Evolutionary conservation across 768 basidiomycete genomes (phyloP).

Genomic region (Trametes cinnabarina): DNA sequence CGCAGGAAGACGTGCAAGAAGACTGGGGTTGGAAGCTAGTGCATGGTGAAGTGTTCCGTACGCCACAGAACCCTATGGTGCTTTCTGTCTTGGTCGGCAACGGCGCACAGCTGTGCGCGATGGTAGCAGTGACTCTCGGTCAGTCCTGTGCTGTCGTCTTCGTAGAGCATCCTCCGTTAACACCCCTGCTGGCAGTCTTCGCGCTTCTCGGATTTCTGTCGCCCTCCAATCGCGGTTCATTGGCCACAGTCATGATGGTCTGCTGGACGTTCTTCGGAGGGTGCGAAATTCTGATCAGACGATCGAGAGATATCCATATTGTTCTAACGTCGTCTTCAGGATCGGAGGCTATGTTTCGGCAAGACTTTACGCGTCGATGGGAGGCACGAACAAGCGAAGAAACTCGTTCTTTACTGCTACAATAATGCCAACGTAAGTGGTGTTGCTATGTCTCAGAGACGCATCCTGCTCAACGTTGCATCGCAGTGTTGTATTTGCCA

Average conservation of each 20-base stretch:
- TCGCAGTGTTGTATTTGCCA: conserved; percentile 70
- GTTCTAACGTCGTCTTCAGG: conserved; percentile 28
- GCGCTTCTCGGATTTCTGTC: conserved; percentile 91
- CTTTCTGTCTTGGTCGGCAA: conserved; percentile 90
- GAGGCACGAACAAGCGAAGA: conserved; percentile 73
- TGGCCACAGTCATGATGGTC: conserved; percentile 92
- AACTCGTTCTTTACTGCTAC: conserved; percentile 89
- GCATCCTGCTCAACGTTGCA: background rate
- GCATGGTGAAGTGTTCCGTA: conserved; percentile 93
- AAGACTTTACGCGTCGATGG: conserved; percentile 75
- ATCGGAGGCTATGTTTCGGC: conserved; percentile 88
- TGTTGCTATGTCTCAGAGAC: background rate
- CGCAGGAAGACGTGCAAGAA: conserved; percentile 91
- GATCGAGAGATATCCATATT: background rate
- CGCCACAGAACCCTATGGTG: conserved; percentile 72
- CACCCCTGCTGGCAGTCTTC: conserved; percentile 58
- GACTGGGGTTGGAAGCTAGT: conserved; percentile 99
- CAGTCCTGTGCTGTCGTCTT: conserved; percentile 10
- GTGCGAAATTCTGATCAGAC: conserved; percentile 37
- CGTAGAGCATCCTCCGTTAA: background rate
- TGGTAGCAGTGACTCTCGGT: conserved; percentile 89
- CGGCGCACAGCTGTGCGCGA: conserved; percentile 79
- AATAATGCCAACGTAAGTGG: conserved; percentile 75
- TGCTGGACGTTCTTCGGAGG: conserved; percentile 93
- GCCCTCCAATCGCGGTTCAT: conserved; percentile 91